These are phyloP conservation scores for Backusella luteola DNA, from an alignment of 192 early-diverging fungal species.

Conservation along the genomic window DNA sequence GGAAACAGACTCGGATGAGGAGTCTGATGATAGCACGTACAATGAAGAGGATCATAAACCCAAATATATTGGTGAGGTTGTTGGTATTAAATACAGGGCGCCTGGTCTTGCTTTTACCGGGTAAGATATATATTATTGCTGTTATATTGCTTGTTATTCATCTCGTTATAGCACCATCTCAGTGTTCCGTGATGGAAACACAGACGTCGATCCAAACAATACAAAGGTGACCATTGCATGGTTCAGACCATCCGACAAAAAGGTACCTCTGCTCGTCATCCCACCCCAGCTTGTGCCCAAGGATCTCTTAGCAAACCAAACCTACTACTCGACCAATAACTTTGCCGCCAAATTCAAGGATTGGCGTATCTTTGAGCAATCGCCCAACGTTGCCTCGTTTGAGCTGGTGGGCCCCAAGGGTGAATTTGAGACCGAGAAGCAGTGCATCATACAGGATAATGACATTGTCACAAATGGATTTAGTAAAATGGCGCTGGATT, in stretches of 20 bases:
- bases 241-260: constrained; percentile 78
- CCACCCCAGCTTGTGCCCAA: constrained; percentile 56
- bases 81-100: constrained; percentile 45
- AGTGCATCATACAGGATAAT: background rate
- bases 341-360: constrained; percentile 37
- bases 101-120: constrained; percentile 41
- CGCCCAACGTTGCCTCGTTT: constrained; percentile 58
- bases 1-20: background rate
- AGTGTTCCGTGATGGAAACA: background rate
- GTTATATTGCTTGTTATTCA: background rate
- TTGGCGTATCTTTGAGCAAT: constrained; percentile 60
- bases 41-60: constrained; percentile 43
- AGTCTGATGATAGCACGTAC: constrained; percentile 37
- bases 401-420: constrained; percentile 73
- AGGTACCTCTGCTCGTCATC: constrained; percentile 68
- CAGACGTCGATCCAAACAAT: background rate
- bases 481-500: constrained; percentile 61
- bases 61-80: constrained; percentile 50
- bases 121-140: constrained; percentile 1
- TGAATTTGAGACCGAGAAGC: background rate
- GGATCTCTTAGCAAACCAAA: constrained; percentile 63
- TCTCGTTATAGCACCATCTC: background rate
- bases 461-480: constrained; percentile 65
- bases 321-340: constrained; percentile 26
- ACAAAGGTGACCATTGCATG: constrained; percentile 48